Evolutionary conservation across 257 asterid species (phyloP).

Genomic region (Nicotiana obtusifolia): DNA sequence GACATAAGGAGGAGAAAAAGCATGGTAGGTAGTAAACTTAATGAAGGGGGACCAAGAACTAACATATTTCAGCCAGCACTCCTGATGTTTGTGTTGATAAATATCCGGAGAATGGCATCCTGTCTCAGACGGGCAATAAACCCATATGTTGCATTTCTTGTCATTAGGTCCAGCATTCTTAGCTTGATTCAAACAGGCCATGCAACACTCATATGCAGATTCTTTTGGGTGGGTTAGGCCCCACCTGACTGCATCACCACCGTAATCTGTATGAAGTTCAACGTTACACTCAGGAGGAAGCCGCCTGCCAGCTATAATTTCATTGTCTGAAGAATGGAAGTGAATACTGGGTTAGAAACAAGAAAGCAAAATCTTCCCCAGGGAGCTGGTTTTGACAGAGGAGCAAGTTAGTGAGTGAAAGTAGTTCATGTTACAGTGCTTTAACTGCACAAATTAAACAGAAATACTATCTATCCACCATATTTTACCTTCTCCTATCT

Average conservation of each 20-base stretch:
- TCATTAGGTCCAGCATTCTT: conserved; percentile 54
- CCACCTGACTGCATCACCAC: conserved; percentile 81
- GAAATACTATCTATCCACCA: background rate
- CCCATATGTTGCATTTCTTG: conserved; percentile 82
- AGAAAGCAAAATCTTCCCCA: background rate
- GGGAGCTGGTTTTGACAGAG: background rate
- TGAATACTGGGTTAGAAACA: background rate
- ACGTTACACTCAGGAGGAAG: conserved; percentile 79
- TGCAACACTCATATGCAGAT: conserved; percentile 87
- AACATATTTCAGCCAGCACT: conserved; percentile 96
- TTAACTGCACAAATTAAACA: background rate
- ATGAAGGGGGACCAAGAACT: conserved; percentile 20
- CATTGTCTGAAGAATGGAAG: conserved; percentile 40
- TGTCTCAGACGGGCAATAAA: conserved; percentile 71
- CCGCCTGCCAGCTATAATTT: conserved; percentile 65
- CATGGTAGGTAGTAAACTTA: background rate
- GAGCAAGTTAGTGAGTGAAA: background rate
- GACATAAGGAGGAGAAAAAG: background rate
- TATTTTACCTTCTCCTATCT: background rate
- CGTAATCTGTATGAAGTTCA: conserved; percentile 76
- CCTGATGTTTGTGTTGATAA: conserved; percentile 68
- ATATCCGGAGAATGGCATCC: conserved; percentile 90
- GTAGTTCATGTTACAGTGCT: background rate
- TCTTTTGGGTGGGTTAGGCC: conserved; percentile 91
- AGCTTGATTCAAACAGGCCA: conserved; percentile 81